Evolutionary conservation across 1,139 yeast genomes (phyloP), one percentile per base, ranked within the genome.

Genomic region (Candida neerlandica): DNA sequence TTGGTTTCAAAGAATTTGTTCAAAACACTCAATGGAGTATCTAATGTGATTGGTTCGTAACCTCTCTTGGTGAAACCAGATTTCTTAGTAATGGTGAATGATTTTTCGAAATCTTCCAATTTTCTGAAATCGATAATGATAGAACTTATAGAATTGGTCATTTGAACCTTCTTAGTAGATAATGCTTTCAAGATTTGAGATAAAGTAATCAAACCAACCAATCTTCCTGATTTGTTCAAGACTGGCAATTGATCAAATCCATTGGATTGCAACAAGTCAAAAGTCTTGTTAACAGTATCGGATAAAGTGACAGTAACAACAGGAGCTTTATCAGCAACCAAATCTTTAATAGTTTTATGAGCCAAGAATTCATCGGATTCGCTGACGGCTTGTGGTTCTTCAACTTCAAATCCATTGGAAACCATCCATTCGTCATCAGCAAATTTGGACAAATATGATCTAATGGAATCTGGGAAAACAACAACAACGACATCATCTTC

Each of bases 361-460:
- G 64, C 48, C 62, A 78, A 71, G 62, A 75, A 82, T 59, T 82
- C 81, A 59, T 81, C 84, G 51, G 80, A 71, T 62, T 77, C 75
- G 57, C 72, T 69, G 44, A 75, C 71, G 48, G 78, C 77, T 54
- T 75, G 67, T 45, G 70, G 65, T 56, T 70, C 77, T 54, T 82
- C 87, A 40, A 75, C 74, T 54, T 71, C 71, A 63, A 89, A 85
- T 5, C 90, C 89, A 66, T 89, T 87, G 60, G 82, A 83, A 67
- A 80, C 81, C 89, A 89, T 84, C 96, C 96, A 89, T 71, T 88
- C 96, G 63, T 89, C 96, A 66, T 89, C 96, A 45, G 89, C 94
- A 64, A 89, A 89, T 73, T 89, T 89, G 57, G 94, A 84, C 67
- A 89, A 78, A 73, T 89, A 89, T 12, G 96, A 88, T 75, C 96